Evolutionary conservation across 2,329 filamentous ascomycete genomes (phyloP).

Genomic region (Claviceps humidiphila): DNA sequence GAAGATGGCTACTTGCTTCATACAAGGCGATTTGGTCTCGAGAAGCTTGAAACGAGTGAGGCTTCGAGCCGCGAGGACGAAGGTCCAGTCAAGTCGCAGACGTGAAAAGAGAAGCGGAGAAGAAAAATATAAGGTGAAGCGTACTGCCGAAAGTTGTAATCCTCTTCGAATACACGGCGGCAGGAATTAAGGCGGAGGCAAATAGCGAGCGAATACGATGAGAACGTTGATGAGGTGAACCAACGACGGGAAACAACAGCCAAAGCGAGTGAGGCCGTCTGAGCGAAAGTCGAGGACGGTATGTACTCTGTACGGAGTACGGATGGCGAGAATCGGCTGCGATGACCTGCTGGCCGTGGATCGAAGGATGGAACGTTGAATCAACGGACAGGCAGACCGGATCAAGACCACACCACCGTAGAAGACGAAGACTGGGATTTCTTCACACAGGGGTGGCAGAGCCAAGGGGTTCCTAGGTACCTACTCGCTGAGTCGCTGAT

Average conservation of each 20-base stretch:
- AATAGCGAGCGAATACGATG: neutral
- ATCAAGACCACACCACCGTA: constrained; percentile 1
- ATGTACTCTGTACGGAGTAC: neutral
- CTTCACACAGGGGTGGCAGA: neutral
- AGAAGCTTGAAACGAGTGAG: neutral
- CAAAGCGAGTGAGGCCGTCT: constrained; percentile 46
- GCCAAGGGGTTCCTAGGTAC: neutral
- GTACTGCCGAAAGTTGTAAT: neutral
- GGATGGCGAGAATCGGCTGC: constrained; percentile 7
- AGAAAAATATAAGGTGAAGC: neutral
- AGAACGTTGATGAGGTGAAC: constrained; percentile 5
- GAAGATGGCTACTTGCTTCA: neutral
- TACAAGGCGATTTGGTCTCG: neutral
- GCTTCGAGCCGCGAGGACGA: neutral
- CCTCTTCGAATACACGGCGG: neutral
- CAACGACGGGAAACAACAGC: constrained; percentile 31
- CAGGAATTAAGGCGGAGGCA: neutral
- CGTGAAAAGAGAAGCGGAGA: neutral
- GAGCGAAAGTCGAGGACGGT: constrained; percentile 7
- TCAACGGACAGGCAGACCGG: neutral
- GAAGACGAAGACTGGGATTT: neutral
- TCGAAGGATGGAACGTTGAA: neutral
- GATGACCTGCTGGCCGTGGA: neutral
- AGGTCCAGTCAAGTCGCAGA: neutral
- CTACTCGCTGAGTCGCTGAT: neutral